phyloP scores from a whole-genome alignment of 805 yeast genomes.

The Candida tallmaniae region DNA sequence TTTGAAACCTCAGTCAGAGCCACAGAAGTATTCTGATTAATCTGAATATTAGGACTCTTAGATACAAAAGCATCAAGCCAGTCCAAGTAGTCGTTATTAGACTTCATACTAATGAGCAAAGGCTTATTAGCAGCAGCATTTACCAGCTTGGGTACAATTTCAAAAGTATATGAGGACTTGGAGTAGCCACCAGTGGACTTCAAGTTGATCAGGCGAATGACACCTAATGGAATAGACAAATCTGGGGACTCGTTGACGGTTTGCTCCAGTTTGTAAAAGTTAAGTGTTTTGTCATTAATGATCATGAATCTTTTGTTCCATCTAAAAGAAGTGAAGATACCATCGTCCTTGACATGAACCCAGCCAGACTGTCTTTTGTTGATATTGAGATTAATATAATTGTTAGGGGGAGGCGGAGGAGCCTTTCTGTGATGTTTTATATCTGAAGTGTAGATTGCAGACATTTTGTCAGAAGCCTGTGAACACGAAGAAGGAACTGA shows the following conservation, averaged over 20 bases:
- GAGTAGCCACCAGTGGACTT: conserved; percentile 48
- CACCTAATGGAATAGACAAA: conserved; percentile 34
- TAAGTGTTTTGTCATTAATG: conserved; percentile 67
- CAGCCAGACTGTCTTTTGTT: conserved; percentile 60
- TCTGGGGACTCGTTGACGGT: conserved; percentile 20
- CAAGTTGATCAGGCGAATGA: conserved; percentile 45
- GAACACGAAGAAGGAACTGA: too few species aligned
- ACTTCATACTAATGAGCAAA: conserved; percentile 68
- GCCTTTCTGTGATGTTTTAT: conserved; percentile 39
- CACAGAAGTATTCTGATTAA: background rate
- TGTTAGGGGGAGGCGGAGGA: conserved; percentile 36
- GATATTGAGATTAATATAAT: conserved; percentile 11
- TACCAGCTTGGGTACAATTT: conserved; percentile 58
- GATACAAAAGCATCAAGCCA: conserved; percentile 89
- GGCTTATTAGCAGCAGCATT: conserved; percentile 47
- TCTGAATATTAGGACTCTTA: conserved; percentile 57
- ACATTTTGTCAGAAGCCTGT: conserved; percentile 24
- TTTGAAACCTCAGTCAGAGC: conserved; percentile 57
- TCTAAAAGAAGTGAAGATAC: conserved; percentile 70
- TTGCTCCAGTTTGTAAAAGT: conserved; percentile 55
- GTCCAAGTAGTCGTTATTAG: conserved; percentile 73
- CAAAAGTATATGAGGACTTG: conserved; percentile 59
- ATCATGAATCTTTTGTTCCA: conserved; percentile 91
- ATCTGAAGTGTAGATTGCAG: conserved; percentile 38
- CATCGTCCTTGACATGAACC: conserved; percentile 92